These are phyloP conservation scores for Aspergillus baeticus DNA, from an alignment of 495 filamentous ascomycete genomes.

Conservation along the genomic window DNA sequence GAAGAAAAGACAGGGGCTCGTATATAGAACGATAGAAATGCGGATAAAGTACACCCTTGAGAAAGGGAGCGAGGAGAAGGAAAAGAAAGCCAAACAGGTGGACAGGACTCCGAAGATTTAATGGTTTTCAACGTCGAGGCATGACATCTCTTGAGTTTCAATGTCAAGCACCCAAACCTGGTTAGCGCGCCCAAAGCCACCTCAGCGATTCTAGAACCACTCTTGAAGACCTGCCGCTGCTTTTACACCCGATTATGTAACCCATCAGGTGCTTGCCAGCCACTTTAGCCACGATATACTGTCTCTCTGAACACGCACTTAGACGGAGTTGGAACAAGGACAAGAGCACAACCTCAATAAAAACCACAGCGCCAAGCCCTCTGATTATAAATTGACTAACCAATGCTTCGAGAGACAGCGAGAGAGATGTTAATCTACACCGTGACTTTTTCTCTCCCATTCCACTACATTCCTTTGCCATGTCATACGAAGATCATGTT, in stretches of 20 bases:
- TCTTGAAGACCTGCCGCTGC: not conserved
- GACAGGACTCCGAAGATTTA: constrained; percentile 19
- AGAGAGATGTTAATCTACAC: too few species aligned
- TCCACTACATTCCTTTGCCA: too few species aligned
- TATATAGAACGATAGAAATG: constrained; percentile 7
- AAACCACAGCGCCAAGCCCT: too few species aligned
- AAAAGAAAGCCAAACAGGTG: not conserved
- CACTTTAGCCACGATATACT: too few species aligned
- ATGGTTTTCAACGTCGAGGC: constrained; percentile 24
- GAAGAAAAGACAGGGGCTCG: not conserved
- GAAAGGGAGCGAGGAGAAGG: constrained; percentile 13
- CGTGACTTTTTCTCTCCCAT: too few species aligned
- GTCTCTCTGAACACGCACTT: too few species aligned
- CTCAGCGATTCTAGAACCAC: constrained; percentile 27
- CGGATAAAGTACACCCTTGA: constrained; percentile 15
- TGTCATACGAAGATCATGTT: too few species aligned
- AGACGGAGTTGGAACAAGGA: too few species aligned
- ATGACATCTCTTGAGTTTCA: constrained; percentile 29
- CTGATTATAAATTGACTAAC: too few species aligned
- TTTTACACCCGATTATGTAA: not conserved
- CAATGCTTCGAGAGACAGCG: too few species aligned
- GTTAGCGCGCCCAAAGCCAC: constrained; percentile 26
- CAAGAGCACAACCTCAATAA: not conserved
- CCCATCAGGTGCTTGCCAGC: not conserved
- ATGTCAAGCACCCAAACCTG: constrained; percentile 30